phyloP scores from a whole-genome alignment of 2,329 filamentous ascomycete genomes.

The Penicillium sp. region DNA sequence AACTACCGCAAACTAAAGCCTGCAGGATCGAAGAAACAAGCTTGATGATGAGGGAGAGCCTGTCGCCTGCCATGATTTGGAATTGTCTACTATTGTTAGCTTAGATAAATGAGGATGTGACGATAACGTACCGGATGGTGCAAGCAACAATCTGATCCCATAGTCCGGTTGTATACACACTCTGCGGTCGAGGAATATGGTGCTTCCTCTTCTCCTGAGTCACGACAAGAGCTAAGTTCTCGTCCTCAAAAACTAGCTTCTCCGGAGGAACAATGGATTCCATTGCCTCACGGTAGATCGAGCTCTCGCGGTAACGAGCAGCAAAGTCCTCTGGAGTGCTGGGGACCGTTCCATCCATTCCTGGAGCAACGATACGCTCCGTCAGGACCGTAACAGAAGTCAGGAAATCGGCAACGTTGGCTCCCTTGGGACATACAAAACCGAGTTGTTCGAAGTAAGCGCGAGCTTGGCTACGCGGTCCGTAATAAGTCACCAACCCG shows the following conservation, averaged over 20 bases:
- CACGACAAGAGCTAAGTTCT: constrained; percentile 36
- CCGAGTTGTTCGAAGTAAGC: constrained; percentile 68
- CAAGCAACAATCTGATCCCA: constrained; percentile 51
- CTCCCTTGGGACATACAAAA: constrained; percentile 64
- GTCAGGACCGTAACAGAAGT: constrained; percentile 66
- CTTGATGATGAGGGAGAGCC: constrained; percentile 54
- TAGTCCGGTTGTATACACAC: constrained; percentile 37
- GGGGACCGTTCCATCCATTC: constrained; percentile 37
- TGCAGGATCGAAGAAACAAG: constrained; percentile 46
- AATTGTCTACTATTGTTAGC: constrained; percentile 48
- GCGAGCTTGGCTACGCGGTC: constrained; percentile 59
- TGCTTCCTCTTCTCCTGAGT: constrained; percentile 37
- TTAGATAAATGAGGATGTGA: not conserved
- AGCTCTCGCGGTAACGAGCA: constrained; percentile 55
- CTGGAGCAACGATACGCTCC: constrained; percentile 47
- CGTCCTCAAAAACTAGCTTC: constrained; percentile 35
- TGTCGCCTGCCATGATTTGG: constrained; percentile 58
- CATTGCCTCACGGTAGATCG: constrained; percentile 57
- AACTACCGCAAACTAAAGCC: constrained; percentile 48
- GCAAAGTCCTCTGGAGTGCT: constrained; percentile 51
- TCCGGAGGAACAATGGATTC: constrained; percentile 46
- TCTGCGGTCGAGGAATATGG: constrained; percentile 36
- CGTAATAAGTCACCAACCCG: constrained; percentile 68
- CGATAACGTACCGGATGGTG: constrained; percentile 41
- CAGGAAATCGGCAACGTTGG: constrained; percentile 69